Conservation (phyloP, 495 filamentous ascomycete species). For the Aspergillus hancockii region DNA sequence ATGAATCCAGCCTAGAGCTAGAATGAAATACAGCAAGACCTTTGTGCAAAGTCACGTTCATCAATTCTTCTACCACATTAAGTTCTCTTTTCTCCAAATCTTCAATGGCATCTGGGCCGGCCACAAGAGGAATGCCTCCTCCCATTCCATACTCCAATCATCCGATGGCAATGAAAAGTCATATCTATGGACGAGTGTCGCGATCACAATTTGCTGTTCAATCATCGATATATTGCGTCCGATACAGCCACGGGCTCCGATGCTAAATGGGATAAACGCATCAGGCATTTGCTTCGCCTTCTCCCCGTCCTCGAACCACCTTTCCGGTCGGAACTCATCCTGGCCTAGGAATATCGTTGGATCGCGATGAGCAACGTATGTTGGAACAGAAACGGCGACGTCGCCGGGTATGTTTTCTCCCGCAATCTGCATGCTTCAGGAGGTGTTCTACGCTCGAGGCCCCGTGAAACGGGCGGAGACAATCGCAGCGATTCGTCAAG, state of each 20-base stretch:
- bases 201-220: conserved; percentile 32
- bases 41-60: no score
- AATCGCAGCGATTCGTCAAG: conserved; percentile 43
- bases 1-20: no score
- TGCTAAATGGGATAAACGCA: conserved; percentile 32
- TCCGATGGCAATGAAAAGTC: conserved; percentile 27
- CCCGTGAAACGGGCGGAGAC: conserved; percentile 26
- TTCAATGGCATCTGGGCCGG: conserved; percentile 24
- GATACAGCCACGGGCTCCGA: conserved; percentile 37
- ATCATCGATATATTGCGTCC: conserved; percentile 38
- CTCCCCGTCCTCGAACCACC: conserved; percentile 23
- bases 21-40: no score
- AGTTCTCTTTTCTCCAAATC: no score
- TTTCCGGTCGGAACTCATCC: conserved; percentile 20
- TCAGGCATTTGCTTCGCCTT: conserved; percentile 6
- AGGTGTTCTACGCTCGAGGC: conserved; percentile 28
- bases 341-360: conserved; percentile 18
- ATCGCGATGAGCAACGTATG: conserved; percentile 21
- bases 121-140: conserved; percentile 24
- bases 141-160: conserved; percentile 19
- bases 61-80: no score
- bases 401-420: conserved; percentile 27
- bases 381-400: conserved; percentile 15
- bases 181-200: conserved; percentile 32
- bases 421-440: conserved; percentile 28